Percentiles rank a stretch among this genome's conserved stretches.
Conservation (phyloP, 768 basidiomycete genomes). For the Lactarius evosmus region DNA sequence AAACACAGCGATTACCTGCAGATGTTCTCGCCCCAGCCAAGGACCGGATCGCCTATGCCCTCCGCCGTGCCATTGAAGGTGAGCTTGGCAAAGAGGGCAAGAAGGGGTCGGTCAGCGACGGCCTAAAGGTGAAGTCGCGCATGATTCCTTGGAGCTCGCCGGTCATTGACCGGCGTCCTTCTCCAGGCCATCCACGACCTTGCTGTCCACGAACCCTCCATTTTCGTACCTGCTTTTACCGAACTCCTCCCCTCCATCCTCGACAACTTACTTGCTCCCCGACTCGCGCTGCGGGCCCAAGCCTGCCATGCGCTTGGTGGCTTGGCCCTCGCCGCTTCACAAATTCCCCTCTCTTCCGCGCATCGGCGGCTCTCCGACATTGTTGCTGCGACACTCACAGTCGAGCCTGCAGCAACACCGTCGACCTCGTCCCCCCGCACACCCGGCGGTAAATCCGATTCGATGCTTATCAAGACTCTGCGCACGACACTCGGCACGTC, state of each 20-base stretch:
- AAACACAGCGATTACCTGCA: constrained; percentile 64
- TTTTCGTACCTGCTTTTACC: constrained; percentile 67
- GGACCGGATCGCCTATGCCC: constrained; percentile 64
- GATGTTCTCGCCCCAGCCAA: constrained; percentile 58
- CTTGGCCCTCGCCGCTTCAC: constrained; percentile 52
- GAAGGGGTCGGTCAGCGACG: constrained; percentile 77
- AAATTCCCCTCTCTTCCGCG: constrained; percentile 44
- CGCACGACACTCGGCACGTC: constrained; percentile 55
- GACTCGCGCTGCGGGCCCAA: constrained; percentile 60
- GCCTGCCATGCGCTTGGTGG: constrained; percentile 77
- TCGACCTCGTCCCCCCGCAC: constrained; percentile 37
- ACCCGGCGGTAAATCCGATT: constrained; percentile 37
- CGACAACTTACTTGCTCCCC: constrained; percentile 58
- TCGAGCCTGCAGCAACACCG: constrained; percentile 31
- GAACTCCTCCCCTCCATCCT: constrained; percentile 61
- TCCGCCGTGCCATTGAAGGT: constrained; percentile 76
- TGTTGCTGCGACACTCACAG: constrained; percentile 49
- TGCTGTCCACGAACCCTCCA: constrained; percentile 54
- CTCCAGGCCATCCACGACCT: constrained; percentile 71
- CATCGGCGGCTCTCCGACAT: constrained; percentile 53
- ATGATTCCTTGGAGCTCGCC: background rate
- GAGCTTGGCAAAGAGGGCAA: constrained; percentile 88
- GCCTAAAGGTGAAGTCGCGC: constrained; percentile 57
- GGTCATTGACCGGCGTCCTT: constrained; percentile 13
- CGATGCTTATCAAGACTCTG: constrained; percentile 60